Evolutionary conservation across 2,329 filamentous ascomycete genomes (phyloP), one percentile per base, ranked within the genome.

Genomic region (Ophiostoma piceae): DNA sequence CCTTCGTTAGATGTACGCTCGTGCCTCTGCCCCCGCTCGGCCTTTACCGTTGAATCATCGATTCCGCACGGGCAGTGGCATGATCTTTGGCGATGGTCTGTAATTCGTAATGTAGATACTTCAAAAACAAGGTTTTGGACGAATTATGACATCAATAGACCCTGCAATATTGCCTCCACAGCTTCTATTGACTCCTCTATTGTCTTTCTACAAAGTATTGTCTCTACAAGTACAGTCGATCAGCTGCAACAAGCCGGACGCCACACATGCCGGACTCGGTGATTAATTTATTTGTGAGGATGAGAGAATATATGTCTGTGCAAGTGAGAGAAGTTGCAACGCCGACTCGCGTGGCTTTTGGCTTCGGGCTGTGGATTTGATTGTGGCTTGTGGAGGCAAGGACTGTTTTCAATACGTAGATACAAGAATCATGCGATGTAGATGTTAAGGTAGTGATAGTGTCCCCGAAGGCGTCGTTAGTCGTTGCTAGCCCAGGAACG

Each of bases 251-350:
- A 19, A 62, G 57, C 57, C 26, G 26, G 57, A 62, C 57, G 57
- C 57, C 57, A 62, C 51, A 29, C n/a, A 57, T 57, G 51, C 51
- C 51, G 51, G 51, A 57, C 62, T 67, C 67, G 47, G 69, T 16
- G 65, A 32, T 32, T 62, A 32, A 57, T 26, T 5, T 57, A 29
- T 35, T 35, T 8, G 35, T n/a, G n/a, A 57, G n/a, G 11, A 32
- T 9, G 22, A 62, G 57, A 16, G 43, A 8, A 19, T 47, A 29
- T 29, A 29, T 19, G 11, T 35, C 22, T 2, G 12, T 14, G 32
- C 16, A 3, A 6, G 57, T 32, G 8, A 16, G 26, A 7, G 57
- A 3, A 1, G 11, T 14, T 26, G 51, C 57, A 16, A 62, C 57
- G 12, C 54, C 54, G 26, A 60, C 54, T 60, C 54, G 54, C 51